A percentile compares a stretch with the other conserved stretches of the same genome.
Conservation (phyloP, 2,329 filamentous ascomycete genomes). For the Fusarium incarnatum region DNA sequence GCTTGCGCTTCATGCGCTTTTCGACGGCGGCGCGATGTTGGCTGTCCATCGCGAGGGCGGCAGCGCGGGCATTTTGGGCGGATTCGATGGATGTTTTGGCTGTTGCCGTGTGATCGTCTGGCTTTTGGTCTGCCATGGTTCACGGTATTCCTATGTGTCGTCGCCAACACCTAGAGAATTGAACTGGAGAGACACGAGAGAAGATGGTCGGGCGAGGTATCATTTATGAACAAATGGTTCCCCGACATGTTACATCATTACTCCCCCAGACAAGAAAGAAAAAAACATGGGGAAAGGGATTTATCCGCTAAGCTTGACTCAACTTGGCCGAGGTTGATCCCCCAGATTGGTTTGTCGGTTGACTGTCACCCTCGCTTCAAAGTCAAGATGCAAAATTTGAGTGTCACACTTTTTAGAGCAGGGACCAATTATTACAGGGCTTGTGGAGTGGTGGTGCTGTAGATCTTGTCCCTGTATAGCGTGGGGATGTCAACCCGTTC, state of each 20-base stretch:
- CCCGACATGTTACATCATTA: slow-evolving; percentile 21
- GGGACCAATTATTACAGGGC: slow-evolving; percentile 2
- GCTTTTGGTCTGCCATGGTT: slow-evolving; percentile 23
- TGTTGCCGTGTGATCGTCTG: slow-evolving; percentile 32
- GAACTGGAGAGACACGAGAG: too few species aligned
- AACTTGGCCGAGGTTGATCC: background rate
- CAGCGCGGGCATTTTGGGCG: slow-evolving; percentile 1
- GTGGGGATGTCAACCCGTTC: background rate
- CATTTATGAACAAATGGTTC: slow-evolving; percentile 11
- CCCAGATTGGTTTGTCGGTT: slow-evolving; percentile 6
- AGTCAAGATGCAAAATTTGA: slow-evolving; percentile 26
- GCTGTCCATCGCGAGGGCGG: slow-evolving; percentile 49
- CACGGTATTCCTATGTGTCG: too few species aligned
- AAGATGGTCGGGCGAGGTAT: too few species aligned
- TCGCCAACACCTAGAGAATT: too few species aligned
- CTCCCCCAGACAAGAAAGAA: background rate
- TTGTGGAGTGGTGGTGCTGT: background rate
- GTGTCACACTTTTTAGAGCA: slow-evolving; percentile 14
- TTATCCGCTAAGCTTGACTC: slow-evolving; percentile 10
- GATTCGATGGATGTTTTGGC: slow-evolving; percentile 38
- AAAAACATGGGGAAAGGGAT: slow-evolving; percentile 29
- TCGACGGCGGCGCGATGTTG: slow-evolving; percentile 69
- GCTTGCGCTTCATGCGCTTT: slow-evolving; percentile 74
- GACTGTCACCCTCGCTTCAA: slow-evolving; percentile 26
- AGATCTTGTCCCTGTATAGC: slow-evolving; percentile 24